Evolutionary conservation across 2,329 filamentous ascomycete genomes (phyloP).

Genomic region (Colletotrichum australisinense): DNA sequence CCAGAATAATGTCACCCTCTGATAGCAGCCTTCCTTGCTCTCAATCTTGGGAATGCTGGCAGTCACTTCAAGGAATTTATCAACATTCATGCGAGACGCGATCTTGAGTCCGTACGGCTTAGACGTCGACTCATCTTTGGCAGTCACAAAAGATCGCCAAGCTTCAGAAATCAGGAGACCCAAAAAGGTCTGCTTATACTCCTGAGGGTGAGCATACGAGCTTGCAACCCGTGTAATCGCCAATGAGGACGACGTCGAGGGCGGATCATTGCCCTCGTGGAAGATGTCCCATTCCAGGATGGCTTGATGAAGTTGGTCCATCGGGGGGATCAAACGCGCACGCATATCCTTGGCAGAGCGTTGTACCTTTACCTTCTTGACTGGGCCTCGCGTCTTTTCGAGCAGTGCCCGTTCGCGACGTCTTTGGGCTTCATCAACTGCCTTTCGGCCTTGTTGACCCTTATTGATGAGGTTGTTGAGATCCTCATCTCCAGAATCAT

Average conservation of each 20-base stretch:
- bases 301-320: constrained; percentile 84
- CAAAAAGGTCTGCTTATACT: constrained; percentile 91
- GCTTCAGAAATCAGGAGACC: constrained; percentile 92
- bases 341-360: constrained; percentile 94
- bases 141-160: constrained; percentile 92
- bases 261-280: constrained; percentile 86
- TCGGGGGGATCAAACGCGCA: constrained; percentile 88
- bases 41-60: constrained; percentile 80
- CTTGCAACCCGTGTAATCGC: constrained; percentile 82
- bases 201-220: constrained; percentile 78
- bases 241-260: constrained; percentile 67
- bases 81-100: constrained; percentile 87
- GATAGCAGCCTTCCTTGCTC: constrained; percentile 78
- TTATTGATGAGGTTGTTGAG: constrained; percentile 60
- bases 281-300: constrained; percentile 97
- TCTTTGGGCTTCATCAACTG: constrained; percentile 59
- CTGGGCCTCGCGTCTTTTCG: constrained; percentile 73
- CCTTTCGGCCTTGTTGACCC: constrained; percentile 59
- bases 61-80: constrained; percentile 92
- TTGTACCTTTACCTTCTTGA: constrained; percentile 84
- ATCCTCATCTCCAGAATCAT: constrained; percentile 67
- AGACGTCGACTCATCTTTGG: constrained; percentile 85
- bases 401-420: constrained; percentile 60
- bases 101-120: constrained; percentile 90
- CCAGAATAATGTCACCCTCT: constrained; percentile 89